Conservation (phyloP, 1,139 yeast species). For the Wickerhamomyces sp. region DNA sequence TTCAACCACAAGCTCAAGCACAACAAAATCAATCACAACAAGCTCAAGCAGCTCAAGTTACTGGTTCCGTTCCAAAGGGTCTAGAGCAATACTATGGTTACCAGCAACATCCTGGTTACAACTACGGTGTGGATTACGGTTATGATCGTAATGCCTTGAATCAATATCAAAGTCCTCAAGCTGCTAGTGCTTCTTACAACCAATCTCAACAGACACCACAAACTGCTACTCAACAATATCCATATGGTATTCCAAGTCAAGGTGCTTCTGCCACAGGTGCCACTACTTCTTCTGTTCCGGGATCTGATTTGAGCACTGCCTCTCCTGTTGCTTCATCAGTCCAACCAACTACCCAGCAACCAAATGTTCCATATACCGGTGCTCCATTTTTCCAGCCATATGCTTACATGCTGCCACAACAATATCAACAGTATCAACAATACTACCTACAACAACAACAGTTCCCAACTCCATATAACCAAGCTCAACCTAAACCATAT, state of each 20-base stretch:
- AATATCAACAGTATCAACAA: slow-evolving; percentile 18
- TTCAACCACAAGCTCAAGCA: slow-evolving; percentile 16
- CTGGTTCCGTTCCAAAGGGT: slow-evolving; percentile 24
- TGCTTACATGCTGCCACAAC: slow-evolving; percentile 20
- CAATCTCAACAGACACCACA: slow-evolving; percentile 14
- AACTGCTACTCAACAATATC: slow-evolving; percentile 18
- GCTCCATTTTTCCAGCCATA: slow-evolving; percentile 20
- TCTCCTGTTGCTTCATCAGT: slow-evolving; percentile 23
- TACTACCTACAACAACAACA: slow-evolving; percentile 18
- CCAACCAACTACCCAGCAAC: slow-evolving; percentile 26
- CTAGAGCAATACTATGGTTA: slow-evolving; percentile 22
- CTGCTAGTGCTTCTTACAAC: slow-evolving; percentile 10
- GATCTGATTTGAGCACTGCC: slow-evolving; percentile 18
- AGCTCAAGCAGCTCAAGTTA: slow-evolving; percentile 12
- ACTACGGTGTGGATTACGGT: slow-evolving; percentile 25
- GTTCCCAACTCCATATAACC: slow-evolving; percentile 14
- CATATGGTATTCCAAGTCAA: slow-evolving; percentile 24
- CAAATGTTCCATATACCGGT: slow-evolving; percentile 13
- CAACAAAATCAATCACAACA: slow-evolving; percentile 12
- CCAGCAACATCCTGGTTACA: slow-evolving; percentile 28
- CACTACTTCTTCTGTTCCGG: slow-evolving; percentile 10
- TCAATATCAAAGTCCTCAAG: slow-evolving; percentile 3
- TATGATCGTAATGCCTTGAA: slow-evolving; percentile 9
- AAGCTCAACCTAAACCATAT: slow-evolving; percentile 21
- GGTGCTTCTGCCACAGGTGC: slow-evolving; percentile 13